These are phyloP conservation scores for Chamaecyparis obtusa DNA, from an alignment of 75 land plant species.

Conservation along the genomic window DNA sequence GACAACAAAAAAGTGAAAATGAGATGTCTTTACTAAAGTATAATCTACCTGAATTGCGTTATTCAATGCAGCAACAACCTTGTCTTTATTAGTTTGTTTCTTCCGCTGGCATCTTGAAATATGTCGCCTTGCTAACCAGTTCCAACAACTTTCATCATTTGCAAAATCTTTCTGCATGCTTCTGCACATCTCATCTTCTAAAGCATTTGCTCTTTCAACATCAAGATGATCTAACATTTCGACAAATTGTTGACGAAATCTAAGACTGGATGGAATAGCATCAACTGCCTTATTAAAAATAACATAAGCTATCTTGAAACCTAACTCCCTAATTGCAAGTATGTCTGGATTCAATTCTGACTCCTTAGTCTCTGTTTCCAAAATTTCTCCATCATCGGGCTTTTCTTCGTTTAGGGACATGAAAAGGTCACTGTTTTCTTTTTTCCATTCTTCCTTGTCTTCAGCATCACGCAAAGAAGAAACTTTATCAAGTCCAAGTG, in stretches of 20 bases:
- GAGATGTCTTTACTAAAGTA: not conserved
- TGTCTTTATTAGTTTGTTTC: slow-evolving; percentile 9
- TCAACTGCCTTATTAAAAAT: slow-evolving; percentile 69
- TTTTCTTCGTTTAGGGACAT: slow-evolving; percentile 42
- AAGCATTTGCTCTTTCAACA: slow-evolving; percentile 41
- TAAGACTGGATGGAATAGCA: slow-evolving; percentile 58
- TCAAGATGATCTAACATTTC: slow-evolving; percentile 64
- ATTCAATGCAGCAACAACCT: slow-evolving; percentile 17
- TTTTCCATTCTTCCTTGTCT: slow-evolving; percentile 33
- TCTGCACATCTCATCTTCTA: slow-evolving; percentile 56
- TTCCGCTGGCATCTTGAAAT: slow-evolving; percentile 13
- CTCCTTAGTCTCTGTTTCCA: slow-evolving; percentile 14
- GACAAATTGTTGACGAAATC: slow-evolving; percentile 62
- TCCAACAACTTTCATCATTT: slow-evolving; percentile 73
- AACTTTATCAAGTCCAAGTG: slow-evolving; percentile 48
- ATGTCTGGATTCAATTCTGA: slow-evolving; percentile 25
- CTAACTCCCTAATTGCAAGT: slow-evolving; percentile 39
- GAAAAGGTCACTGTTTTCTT: slow-evolving; percentile 45
- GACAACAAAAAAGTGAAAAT: not conserved
- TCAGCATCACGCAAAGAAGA: slow-evolving; percentile 21
- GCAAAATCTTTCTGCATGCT: slow-evolving; percentile 70
- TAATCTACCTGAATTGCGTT: slow-evolving; percentile 56
- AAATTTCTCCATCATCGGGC: slow-evolving; percentile 11
- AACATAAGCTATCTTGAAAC: slow-evolving; percentile 44
- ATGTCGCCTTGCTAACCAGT: slow-evolving; percentile 78